These are phyloP conservation scores for Pilasporangium apinafurcum DNA, from an alignment of 352 stramenopile species.

Conservation along the genomic window DNA sequence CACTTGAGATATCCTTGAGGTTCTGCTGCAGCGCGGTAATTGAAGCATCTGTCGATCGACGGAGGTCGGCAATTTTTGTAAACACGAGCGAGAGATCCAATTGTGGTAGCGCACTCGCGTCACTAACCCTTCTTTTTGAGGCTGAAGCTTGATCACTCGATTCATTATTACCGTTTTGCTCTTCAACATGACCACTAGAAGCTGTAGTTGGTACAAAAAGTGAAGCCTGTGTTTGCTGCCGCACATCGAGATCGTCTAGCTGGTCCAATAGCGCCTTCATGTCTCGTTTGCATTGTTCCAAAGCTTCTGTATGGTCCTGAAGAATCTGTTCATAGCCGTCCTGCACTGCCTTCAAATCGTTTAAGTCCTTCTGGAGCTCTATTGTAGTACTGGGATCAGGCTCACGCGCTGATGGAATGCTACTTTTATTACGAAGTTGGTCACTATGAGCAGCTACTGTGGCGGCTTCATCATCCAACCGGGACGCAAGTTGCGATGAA, in stretches of 20 bases:
- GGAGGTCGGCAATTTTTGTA: slow-evolving; percentile 68
- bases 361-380: slow-evolving; percentile 40
- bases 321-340: slow-evolving; percentile 29
- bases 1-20: slow-evolving; percentile 29
- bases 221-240: slow-evolving; percentile 32
- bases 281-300: slow-evolving; percentile 39
- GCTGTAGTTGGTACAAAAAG: slow-evolving; percentile 14
- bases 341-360: slow-evolving; percentile 37
- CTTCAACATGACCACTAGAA: not conserved
- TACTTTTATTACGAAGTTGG: slow-evolving; percentile 7
- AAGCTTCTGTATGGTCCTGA: slow-evolving; percentile 25
- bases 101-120: slow-evolving; percentile 14
- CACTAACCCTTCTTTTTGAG: not conserved
- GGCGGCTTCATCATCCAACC: not conserved
- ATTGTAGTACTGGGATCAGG: no score
- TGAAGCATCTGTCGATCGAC: slow-evolving; percentile 48
- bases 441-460: slow-evolving; percentile 6
- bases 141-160: not conserved
- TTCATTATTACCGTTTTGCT: slow-evolving; percentile 1
- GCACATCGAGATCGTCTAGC: slow-evolving; percentile 47
- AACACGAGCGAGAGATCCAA: slow-evolving; percentile 79
- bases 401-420: not conserved
- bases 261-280: slow-evolving; percentile 38
- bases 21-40: slow-evolving; percentile 46
- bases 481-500: slow-evolving; percentile 4